Evolutionary conservation across 139 green algal genomes (phyloP), one percentile per base, ranked within the genome.

Genomic region (Closterium sp.): DNA sequence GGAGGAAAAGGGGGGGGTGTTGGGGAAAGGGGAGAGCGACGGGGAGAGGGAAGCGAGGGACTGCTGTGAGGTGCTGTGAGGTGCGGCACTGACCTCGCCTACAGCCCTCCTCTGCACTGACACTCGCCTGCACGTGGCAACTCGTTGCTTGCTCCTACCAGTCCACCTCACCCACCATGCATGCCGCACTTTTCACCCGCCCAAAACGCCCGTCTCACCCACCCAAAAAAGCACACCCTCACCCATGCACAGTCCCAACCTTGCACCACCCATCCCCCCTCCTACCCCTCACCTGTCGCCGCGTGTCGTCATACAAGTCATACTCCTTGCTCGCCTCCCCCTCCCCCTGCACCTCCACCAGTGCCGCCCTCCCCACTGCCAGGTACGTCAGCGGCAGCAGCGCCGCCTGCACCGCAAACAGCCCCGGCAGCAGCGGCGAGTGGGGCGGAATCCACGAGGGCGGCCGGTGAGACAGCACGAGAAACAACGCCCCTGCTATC

Each of bases 381-480:
- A 90, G 31, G 87, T 86, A 95, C 38, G 32, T 84, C 4, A 87
- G 31, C 32, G 62, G 73, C 9, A 96, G 50, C 22, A 94, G 90
- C 30, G 96, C 97, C 85, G 98, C 85, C 84, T 99, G 91, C 5
- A 95, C 94, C 17, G 45, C 87, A 21, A 93, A 96, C 73, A 98
- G 89, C 38, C 94, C 87, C 3, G 96, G 96, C 94, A 98, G 95
- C 91, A 91, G 91, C 30, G 89, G 45, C 17, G 62, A 79, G 62
- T 79, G 62, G 17, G 17, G 17, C 1, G 95, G 88, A 6, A 87
- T 91, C 2, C 91, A 94, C 1, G 93, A 87, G 2, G 93, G 34
- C 0, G 97, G 96, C 42, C 96, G 94, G 85, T 97, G 95, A 70
- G 98, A 92, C 92, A 98, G 96, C 86, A 96, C 93, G 31, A 98